Evolutionary conservation across 305 asterid genomes (phyloP).

Genomic region (Stenogyne calaminthoides): DNA sequence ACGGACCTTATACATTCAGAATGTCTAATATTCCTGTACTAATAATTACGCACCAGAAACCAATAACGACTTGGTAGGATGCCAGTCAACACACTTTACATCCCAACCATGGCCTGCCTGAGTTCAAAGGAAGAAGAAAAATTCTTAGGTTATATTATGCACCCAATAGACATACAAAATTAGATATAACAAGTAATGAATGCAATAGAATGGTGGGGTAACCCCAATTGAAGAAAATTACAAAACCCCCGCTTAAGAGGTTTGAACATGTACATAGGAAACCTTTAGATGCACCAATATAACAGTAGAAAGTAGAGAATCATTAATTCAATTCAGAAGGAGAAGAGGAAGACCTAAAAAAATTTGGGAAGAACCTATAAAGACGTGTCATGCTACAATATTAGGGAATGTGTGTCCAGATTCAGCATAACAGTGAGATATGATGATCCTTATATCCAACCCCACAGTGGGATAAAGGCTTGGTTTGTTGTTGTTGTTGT

Average conservation of each 20-base stretch:
- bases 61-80: constrained; percentile 93
- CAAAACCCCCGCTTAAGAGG: background rate
- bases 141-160: constrained; percentile 59
- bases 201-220: background rate
- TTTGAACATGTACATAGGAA: background rate
- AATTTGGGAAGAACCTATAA: background rate
- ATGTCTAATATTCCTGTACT: constrained; percentile 3
- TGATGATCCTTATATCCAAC: background rate
- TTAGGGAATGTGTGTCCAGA: background rate
- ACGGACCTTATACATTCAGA: constrained; percentile 12
- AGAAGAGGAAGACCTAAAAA: background rate
- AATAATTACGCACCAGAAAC: constrained; percentile 71
- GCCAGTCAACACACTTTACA: constrained; percentile 99
- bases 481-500: background rate
- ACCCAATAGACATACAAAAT: constrained; percentile 9
- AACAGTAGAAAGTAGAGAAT: background rate
- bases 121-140: constrained; percentile 71
- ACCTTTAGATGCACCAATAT: background rate
- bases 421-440: background rate
- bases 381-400: background rate
- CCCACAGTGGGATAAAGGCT: background rate
- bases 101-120: constrained; percentile 99
- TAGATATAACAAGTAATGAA: background rate
- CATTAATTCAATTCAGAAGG: background rate
- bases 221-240: background rate